Conservation (phyloP, 2,329 filamentous ascomycete species). For the Ophiocordyceps unilateralis region DNA sequence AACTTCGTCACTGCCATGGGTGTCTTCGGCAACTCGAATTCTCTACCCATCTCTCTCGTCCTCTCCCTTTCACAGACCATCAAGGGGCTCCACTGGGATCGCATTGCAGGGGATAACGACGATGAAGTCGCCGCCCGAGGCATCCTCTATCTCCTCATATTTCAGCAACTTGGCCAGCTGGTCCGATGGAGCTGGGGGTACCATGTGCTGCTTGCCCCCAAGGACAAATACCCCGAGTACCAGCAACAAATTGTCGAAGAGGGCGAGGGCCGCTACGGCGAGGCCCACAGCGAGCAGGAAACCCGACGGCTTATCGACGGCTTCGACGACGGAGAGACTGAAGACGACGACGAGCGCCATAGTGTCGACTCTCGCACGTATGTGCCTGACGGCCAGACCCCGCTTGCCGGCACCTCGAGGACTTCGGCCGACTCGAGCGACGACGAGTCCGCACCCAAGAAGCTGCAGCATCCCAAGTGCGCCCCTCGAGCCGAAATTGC, state of each 20-base stretch:
- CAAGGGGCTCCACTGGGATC: slow-evolving; percentile 83
- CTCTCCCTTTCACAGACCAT: slow-evolving; percentile 87
- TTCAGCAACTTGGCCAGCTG: slow-evolving; percentile 91
- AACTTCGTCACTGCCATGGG: slow-evolving; percentile 98
- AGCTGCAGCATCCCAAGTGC: slow-evolving; percentile 8
- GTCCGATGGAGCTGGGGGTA: slow-evolving; percentile 98
- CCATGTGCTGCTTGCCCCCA: slow-evolving; percentile 79
- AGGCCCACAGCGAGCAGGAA: slow-evolving; percentile 24
- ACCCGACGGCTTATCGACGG: slow-evolving; percentile 23
- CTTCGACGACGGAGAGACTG: slow-evolving; percentile 18
- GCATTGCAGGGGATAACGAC: slow-evolving; percentile 80
- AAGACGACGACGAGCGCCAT: slow-evolving; percentile 17
- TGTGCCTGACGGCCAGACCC: slow-evolving; percentile 38
- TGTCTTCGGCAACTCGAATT: slow-evolving; percentile 96
- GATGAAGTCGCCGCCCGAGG: slow-evolving; percentile 86
- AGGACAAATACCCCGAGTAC: slow-evolving; percentile 53
- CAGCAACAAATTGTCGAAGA: slow-evolving; percentile 34
- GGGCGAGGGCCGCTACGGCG: slow-evolving; percentile 40
- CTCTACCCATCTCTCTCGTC: slow-evolving; percentile 88
- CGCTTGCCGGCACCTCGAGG: slow-evolving; percentile 30
- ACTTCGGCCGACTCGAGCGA: slow-evolving; percentile 32
- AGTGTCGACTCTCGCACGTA: slow-evolving; percentile 29
- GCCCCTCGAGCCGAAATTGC: slow-evolving; percentile 11
- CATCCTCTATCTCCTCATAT: slow-evolving; percentile 89
- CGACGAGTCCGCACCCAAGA: slow-evolving; percentile 20